These are phyloP conservation scores for Glycine latifolia DNA, from an alignment of 306 rosid genomes.

Conservation along the genomic window DNA sequence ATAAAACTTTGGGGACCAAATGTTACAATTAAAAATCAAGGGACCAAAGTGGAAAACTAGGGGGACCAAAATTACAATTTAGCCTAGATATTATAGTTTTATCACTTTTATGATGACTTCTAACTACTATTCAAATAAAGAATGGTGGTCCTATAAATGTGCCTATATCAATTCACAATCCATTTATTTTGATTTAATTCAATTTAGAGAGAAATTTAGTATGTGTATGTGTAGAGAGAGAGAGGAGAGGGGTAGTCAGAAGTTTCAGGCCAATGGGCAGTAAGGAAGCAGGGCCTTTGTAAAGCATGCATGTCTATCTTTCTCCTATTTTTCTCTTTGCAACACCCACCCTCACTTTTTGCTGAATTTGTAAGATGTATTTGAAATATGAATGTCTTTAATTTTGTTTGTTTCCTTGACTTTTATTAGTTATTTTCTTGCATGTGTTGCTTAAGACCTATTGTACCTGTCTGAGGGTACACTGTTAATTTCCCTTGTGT, in stretches of 20 bases:
- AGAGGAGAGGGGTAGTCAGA: no score
- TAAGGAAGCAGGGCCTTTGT: background rate
- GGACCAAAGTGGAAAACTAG: no score
- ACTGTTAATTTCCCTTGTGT: no score
- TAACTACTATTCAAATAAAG: background rate
- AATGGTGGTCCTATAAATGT: conserved; percentile 19
- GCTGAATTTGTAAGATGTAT: background rate
- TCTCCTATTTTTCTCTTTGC: background rate
- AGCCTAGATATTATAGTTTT: background rate
- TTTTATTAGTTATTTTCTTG: background rate
- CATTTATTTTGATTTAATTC: background rate
- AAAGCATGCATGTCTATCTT: background rate
- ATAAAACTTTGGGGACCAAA: no score
- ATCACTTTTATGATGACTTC: conserved; percentile 2
- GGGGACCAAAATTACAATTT: no score
- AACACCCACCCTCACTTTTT: background rate
- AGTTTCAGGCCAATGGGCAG: background rate
- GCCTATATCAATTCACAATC: background rate
- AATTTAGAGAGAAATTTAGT: background rate
- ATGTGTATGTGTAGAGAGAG: no score
- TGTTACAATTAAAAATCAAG: no score
- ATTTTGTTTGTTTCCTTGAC: background rate
- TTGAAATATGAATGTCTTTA: background rate
- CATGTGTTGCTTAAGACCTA: background rate
- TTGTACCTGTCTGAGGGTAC: no score